Evolutionary conservation across 495 filamentous ascomycete species (phyloP), one percentile per base, ranked within the genome.

Genomic region (Pyrenopolyporus hunteri): DNA sequence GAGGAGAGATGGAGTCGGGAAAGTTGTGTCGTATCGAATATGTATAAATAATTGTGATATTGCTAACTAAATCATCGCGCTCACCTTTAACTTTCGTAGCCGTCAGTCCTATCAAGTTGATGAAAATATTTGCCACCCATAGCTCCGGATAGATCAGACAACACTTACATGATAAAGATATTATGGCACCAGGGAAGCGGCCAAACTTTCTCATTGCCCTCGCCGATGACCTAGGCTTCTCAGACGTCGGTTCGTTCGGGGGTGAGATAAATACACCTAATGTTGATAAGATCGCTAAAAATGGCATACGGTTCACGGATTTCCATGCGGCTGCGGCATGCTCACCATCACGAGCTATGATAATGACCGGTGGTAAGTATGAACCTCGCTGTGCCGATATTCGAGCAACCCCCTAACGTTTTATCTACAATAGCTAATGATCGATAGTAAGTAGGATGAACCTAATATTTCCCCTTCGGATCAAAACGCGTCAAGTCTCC

Each of bases 311-410:
- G 13, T 85, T 87, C 63, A 85, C 84, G 0, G 80, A 86, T 60
- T 86, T 85, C 68, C 84, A 87, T 64, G 81, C 84, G 8, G 83
- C 85, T 6, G 82, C 84, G 17, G 84, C 85, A 69, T 89, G 86
- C 68, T 86, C 82, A 66, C 84, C 85, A 17, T 84, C 82, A 4
- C 76, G 83, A 7, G 81, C 84, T 32, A 89, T 89, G 85, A 74
- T 83, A 26, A 64, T 83, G 53, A 77, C 77, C 2, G 81, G 82
- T 3, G n/a, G n/a, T n/a, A n/a, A n/a, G n/a, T n/a, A n/a, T n/a
- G n/a, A n/a, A n/a, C n/a, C n/a, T n/a, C n/a, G n/a, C n/a, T n/a
- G n/a, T n/a, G n/a, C n/a, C n/a, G n/a, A n/a, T n/a, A n/a, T n/a
- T n/a, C n/a, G n/a, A n/a, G n/a, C n/a, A n/a, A n/a, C n/a, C n/a